These are phyloP conservation scores for Sambucus nigra DNA, from an alignment of 129 eudicot genomes.

Conservation along the genomic window DNA sequence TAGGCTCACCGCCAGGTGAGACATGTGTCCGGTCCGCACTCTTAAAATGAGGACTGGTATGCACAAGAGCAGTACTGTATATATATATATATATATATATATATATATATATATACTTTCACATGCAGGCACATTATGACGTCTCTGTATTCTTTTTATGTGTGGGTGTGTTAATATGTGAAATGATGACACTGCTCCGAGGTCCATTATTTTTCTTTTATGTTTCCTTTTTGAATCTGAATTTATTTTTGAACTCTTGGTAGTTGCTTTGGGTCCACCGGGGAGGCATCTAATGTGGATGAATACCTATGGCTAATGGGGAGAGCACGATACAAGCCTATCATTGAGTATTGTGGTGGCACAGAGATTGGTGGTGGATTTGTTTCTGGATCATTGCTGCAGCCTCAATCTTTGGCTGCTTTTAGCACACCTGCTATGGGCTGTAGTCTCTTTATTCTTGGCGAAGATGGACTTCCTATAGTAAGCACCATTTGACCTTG, in stretches of 20 bases:
- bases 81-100: no score
- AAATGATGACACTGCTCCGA: neutral
- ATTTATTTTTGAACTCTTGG: neutral
- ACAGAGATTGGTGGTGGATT: conserved; percentile 98
- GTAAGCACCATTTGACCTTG: conserved; percentile 37
- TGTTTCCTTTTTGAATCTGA: neutral
- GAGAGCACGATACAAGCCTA: conserved; percentile 80
- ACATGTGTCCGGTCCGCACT: no score
- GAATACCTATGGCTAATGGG: conserved; percentile 97
- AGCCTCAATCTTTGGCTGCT: conserved; percentile 73
- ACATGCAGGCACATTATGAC: no score
- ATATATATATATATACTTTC: no score
- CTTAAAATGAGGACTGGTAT: no score
- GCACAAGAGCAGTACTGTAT: no score
- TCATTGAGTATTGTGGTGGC: conserved; percentile 96
- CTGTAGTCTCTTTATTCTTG: conserved; percentile 59
- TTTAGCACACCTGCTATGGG: conserved; percentile 94
- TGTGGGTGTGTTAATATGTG: neutral
- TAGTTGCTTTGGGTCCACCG: conserved; percentile 93
- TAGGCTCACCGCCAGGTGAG: no score
- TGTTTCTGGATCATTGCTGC: conserved; percentile 69
- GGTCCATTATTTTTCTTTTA: neutral
- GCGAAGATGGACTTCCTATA: conserved; percentile 53
- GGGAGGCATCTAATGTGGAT: conserved; percentile 93
- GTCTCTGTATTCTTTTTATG: no score